Evolutionary conservation across 1,284 basidiomycete species (phyloP).

Genomic region (Austroboletus niveus): DNA sequence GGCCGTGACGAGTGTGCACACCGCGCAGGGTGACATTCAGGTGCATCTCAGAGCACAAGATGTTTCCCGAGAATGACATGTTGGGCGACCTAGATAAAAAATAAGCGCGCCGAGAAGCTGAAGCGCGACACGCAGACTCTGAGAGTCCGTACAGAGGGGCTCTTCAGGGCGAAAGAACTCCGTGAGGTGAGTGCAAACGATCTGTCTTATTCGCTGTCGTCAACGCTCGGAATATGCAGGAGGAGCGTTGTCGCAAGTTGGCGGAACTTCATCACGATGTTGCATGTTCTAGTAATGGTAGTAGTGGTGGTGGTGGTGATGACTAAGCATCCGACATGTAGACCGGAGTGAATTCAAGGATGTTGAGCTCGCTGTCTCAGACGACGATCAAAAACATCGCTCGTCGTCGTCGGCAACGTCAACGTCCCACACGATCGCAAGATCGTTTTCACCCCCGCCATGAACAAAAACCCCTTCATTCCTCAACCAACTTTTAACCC

Average conservation of each 20-base stretch:
- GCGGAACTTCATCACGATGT: conserved; percentile 9
- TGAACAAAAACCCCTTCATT: conserved; percentile 82
- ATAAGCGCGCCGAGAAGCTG: conserved; percentile 11
- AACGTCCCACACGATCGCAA: conserved; percentile 10
- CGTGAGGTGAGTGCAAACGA: conserved; percentile 21
- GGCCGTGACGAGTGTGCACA: conserved; percentile 41
- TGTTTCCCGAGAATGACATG: neutral
- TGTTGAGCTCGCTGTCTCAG: conserved; percentile 21
- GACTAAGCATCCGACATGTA: conserved; percentile 26
- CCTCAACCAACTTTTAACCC: conserved; percentile 64
- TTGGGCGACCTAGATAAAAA: conserved; percentile 17
- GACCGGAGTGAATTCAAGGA: neutral
- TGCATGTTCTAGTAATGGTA: too few species aligned
- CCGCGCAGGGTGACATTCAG: conserved; percentile 44
- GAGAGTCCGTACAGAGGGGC: conserved; percentile 14
- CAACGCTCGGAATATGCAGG: conserved; percentile 4
- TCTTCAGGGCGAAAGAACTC: conserved; percentile 20
- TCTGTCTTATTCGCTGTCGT: neutral
- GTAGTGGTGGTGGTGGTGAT: conserved; percentile 4
- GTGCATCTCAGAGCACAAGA: conserved; percentile 29
- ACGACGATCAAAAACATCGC: conserved; percentile 19
- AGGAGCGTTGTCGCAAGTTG: conserved; percentile 21
- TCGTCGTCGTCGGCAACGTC: conserved; percentile 6
- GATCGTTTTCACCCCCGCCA: conserved; percentile 25
- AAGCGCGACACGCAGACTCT: conserved; percentile 10